Evolutionary conservation across 352 stramenopile genomes (phyloP).

Genomic region (Globisporangium takayamanum): DNA sequence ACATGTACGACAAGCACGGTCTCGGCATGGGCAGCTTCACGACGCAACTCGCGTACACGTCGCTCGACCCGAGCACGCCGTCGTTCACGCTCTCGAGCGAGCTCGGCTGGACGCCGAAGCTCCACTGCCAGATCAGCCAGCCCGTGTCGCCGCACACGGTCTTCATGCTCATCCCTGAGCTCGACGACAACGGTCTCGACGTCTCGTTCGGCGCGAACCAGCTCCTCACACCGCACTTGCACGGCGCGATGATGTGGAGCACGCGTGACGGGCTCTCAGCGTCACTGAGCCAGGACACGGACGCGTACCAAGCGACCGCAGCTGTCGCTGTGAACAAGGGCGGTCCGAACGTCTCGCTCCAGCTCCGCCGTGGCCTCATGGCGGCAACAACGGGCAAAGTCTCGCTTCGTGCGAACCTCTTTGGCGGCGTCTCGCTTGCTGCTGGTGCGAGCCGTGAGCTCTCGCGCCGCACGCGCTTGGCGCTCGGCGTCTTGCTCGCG

Average conservation of each 20-base stretch:
- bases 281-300: conserved; percentile 46
- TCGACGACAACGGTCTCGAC: conserved; percentile 65
- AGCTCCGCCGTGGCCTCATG: conserved; percentile 35
- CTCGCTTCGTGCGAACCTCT: conserved; percentile 43
- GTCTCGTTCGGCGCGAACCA: conserved; percentile 70
- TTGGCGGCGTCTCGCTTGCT: conserved; percentile 39
- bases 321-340: conserved; percentile 38
- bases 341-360: conserved; percentile 53
- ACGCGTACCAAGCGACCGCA: conserved; percentile 27
- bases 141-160: conserved; percentile 63
- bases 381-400: conserved; percentile 40
- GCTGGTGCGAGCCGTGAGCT: conserved; percentile 49
- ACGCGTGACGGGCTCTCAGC: conserved; percentile 69
- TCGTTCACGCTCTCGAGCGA: conserved; percentile 62
- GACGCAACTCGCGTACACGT: conserved; percentile 54
- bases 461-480: conserved; percentile 48
- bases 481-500: conserved; percentile 51
- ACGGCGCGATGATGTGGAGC: conserved; percentile 79
- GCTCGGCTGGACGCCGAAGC: conserved; percentile 70
- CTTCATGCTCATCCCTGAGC: conserved; percentile 67
- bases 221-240: conserved; percentile 45
- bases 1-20: conserved; percentile 76
- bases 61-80: conserved; percentile 50
- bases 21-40: conserved; percentile 71
- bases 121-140: conserved; percentile 69